Evolutionary conservation across 1,139 yeast genomes (phyloP), one percentile per base, ranked within the genome.

Genomic region (Arxiozyma telluris): DNA sequence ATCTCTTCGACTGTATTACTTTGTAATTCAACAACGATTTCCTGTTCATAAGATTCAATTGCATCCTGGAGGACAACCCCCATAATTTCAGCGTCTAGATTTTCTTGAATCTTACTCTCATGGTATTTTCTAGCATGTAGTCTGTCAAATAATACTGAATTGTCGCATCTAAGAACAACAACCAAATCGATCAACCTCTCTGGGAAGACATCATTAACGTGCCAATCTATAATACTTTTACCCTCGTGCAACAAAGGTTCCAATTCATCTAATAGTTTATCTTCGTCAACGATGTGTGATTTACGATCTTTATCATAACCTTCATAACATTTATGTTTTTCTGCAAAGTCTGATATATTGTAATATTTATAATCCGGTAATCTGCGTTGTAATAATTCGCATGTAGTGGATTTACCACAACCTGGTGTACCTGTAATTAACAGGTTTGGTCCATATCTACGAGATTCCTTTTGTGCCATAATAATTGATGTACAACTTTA

Each of bases 391-490:
- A 91, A 73, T 54, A 77, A 74, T 62, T 81, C 83, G 3, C 93
- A 82, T 63, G 91, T 97, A 21, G 93, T 83, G 1, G 97, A 81
- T 66, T 93, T 93, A 17, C 99, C 99, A 63, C 97, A 89, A 0
- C 98, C 98, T 17, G 98, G 98, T 1, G 98, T 94, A 3, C 98
- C 98, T 7, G 98, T 93, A 51, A 93, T 79, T 44, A 94, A 81
- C 48, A 93, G 83, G 68, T 94, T 94, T 15, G 96, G 96, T 44
- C 56, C 51, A 21, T 55, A 59, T 56, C 71, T 63, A 46, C 62
- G 62, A 2, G 64, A 49, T 44, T 54, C 57, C 34, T 34, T 46
- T 34, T 34, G 39, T 12, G 34, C 42, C 49, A 46, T 43, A 3
- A 20, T 34, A 17, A 17, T 18, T 21, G 39, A 34, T 43, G n/a